Evolutionary conservation across 2,329 filamentous ascomycete genomes (phyloP), one percentile per base, ranked within the genome.

Genomic region (Polychaeton citri): DNA sequence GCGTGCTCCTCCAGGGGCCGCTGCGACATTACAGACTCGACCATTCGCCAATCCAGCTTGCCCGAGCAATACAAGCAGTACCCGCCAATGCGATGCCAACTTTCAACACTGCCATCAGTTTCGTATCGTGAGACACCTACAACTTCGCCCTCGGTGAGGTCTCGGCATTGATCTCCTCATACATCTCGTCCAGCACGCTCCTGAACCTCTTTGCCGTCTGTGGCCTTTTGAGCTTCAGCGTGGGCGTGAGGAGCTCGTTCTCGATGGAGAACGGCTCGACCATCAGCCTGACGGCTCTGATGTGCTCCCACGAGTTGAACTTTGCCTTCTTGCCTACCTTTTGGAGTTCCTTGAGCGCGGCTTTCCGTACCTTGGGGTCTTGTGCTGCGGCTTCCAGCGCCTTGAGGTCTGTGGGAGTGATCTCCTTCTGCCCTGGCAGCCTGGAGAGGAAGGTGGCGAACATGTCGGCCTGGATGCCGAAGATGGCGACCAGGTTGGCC

Each of bases 191-290:
- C 17, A 80, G 54, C 21, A 73, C 53, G 30, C 60, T 46, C 37
- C 74, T 66, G 54, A 70, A 81, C 43, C 59, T 63, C 65, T 79
- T 81, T 18, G 68, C 75, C 4, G 74, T 67, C 43, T 79, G 75
- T 33, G 78, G 75, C 30, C 79, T 70, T 65, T 83, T 83, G 51
- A 83, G 62, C 58, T 84, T 84, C 42, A 83, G 60, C 82, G 84
- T 92, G 16, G 84, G 83, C 15, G 83, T 90, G 54, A 87, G 63
- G 34, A 95, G 68, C 60, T 93, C 82, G 55, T 98, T 98, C 34
- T 94, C 87, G 45, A 96, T 77, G 1, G 77, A 83, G 51, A 98
- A 96, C 2, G 90, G 90, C 40, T 98, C 90, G 10, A 95, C 49
- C 50, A 81, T 78, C 47, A 98, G 62, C 43, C 79, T 62, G 38